Evolutionary conservation across 192 early-diverging fungal genomes (phyloP), one percentile per base, ranked within the genome.

Genomic region (Umbelopsis ramanniana): DNA sequence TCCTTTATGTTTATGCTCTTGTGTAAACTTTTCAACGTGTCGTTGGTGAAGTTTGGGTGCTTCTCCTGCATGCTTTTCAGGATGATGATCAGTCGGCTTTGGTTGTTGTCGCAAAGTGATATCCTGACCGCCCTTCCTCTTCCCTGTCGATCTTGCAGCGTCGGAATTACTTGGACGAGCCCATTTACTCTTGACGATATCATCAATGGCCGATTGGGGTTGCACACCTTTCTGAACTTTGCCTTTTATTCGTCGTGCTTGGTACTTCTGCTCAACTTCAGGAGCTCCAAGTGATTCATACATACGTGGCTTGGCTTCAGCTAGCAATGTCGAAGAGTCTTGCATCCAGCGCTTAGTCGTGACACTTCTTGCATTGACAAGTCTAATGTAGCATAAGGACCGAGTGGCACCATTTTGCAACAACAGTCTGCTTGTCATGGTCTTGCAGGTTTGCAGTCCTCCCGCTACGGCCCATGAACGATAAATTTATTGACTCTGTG

Each of bases 41-140:
- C 75, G 72, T 10, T 76, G 74, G 15, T 74, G 67, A 0, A 23
- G 29, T 43, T 76, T 73, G 22, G 48, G 46, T 2, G 66, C 22
- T 47, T 80, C 75, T 1, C 74, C 66, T 23, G 67, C 63, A 48
- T 71, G 66, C 15, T 80, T 80, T 48, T 80, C 79, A 26, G 72
- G 67, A 71, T 73, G 75, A 5, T 67, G 22, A 67, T 76, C 75
- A 12, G 68, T 29, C 43, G 79, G 63, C 6, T 5, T 22, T 38
- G 33, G 57, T 12, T 63, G 57, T 29, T 9, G 57, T 12, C 57
- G 57, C 29, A 12, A 19, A 19, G 24, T 35, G 57, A 35, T 26
- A 5, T 63, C 24, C 29, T 29, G 29, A 29, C 29, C 29, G 2
- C 29, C 29, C 17, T 63, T 63, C 57, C 26, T 63, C 6, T 63